phyloP scores from a whole-genome alignment of 495 filamentous ascomycete species.

The Recurvomyces mirabilis region DNA sequence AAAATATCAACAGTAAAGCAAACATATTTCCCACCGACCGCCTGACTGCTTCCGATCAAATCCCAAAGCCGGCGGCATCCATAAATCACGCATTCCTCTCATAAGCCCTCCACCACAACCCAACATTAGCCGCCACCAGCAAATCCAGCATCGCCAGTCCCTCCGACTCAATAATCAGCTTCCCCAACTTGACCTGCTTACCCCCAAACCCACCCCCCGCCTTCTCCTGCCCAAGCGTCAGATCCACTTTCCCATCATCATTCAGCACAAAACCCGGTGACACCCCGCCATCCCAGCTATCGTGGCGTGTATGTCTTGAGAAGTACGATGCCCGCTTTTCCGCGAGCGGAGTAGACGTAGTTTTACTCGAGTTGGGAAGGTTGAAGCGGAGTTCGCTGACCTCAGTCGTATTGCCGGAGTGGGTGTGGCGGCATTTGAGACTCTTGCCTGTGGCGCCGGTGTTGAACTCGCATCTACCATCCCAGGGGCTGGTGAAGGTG shows the following conservation, averaged over 20 bases:
- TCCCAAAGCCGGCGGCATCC: no score
- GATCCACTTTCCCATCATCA: slow-evolving; percentile 43
- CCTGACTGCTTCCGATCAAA: no score
- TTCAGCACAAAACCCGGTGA: slow-evolving; percentile 1
- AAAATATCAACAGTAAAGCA: no score
- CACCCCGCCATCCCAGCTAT: background rate
- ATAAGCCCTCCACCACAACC: slow-evolving; percentile 87
- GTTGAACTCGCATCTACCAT: slow-evolving; percentile 70
- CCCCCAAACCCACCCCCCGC: slow-evolving; percentile 74
- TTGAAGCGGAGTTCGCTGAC: slow-evolving; percentile 87
- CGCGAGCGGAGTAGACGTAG: slow-evolving; percentile 1
- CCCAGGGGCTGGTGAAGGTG: slow-evolving; percentile 73
- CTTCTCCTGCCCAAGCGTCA: slow-evolving; percentile 63
- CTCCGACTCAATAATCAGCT: slow-evolving; percentile 80
- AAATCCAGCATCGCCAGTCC: slow-evolving; percentile 93
- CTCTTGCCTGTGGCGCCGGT: slow-evolving; percentile 62
- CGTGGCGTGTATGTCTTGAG: slow-evolving; percentile 7
- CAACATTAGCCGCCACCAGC: slow-evolving; percentile 80
- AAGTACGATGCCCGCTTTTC: slow-evolving; percentile 23
- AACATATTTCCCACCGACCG: no score
- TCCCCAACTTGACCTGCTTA: slow-evolving; percentile 83
- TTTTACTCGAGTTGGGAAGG: slow-evolving; percentile 38
- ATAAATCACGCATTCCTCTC: slow-evolving; percentile 40
- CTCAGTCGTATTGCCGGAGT: slow-evolving; percentile 36
- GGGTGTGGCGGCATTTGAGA: slow-evolving; percentile 63